phyloP scores from a whole-genome alignment of 345 rosid species.

The Bretschneidera sinensis region DNA sequence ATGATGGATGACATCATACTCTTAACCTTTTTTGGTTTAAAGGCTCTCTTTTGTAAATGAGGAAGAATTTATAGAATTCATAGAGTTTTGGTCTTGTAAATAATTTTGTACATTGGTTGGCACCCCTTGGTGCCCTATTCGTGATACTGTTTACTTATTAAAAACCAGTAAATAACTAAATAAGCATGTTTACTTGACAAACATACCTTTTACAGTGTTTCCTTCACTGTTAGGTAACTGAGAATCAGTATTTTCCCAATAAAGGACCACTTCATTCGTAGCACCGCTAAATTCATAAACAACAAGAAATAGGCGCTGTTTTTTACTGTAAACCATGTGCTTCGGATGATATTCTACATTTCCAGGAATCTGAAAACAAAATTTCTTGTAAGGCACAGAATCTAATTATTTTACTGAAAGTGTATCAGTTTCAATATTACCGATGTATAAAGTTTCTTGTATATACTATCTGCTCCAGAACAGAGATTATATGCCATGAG shows the following conservation, averaged over 20 bases:
- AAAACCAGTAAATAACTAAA: no score
- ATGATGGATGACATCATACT: no score
- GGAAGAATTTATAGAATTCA: no score
- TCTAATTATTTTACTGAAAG: constrained; percentile 3
- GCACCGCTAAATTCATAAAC: constrained; percentile 84
- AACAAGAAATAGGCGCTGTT: constrained; percentile 72
- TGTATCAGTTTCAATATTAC: constrained; percentile 35
- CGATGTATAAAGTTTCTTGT: constrained; percentile 85
- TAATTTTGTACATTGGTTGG: no score
- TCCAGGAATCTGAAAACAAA: constrained; percentile 68
- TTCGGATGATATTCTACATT: constrained; percentile 77
- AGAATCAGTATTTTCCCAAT: constrained; percentile 79
- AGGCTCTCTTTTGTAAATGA: no score
- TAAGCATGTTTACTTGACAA: constrained; percentile 12
- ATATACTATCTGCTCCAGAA: constrained; percentile 70
- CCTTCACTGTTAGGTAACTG: constrained; percentile 69
- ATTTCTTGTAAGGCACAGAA: constrained; percentile 5
- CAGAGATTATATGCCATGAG: constrained; percentile 88
- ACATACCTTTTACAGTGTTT: constrained; percentile 72
- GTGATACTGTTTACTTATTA: no score
- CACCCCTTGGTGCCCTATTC: no score
- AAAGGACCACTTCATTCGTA: constrained; percentile 78
- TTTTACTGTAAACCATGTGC: constrained; percentile 64
- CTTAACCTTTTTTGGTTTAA: no score
- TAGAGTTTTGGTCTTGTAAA: no score